A percentile compares a stretch with the other conserved stretches of the same genome.
These are phyloP conservation scores for Ilex asprella DNA, from an alignment of 257 asterid genomes.

Conservation along the genomic window DNA sequence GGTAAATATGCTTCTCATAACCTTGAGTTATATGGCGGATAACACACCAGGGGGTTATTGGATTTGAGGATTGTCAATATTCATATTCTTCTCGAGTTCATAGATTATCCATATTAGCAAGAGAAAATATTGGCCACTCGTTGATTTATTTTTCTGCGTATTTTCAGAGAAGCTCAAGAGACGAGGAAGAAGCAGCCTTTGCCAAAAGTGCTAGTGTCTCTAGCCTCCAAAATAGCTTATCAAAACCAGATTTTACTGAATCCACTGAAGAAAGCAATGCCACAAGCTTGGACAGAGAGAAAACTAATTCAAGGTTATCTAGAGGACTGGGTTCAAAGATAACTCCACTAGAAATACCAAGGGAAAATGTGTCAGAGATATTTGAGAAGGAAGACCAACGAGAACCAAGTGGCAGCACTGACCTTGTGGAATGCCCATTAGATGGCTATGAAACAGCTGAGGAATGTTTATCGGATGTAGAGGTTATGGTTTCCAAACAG, in stretches of 20 bases:
- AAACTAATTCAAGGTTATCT: conserved; percentile 33
- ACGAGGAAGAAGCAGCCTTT: conserved; percentile 37
- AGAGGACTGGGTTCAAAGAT: conserved; percentile 47
- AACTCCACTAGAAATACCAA: conserved; percentile 50
- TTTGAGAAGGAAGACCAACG: conserved; percentile 22
- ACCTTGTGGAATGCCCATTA: conserved; percentile 23
- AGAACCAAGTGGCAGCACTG: conserved; percentile 11
- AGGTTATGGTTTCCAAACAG: conserved; percentile 46
- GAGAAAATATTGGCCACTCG: not conserved
- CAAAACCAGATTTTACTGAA: conserved; percentile 37
- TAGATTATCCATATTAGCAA: too few species aligned
- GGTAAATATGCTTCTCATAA: too few species aligned
- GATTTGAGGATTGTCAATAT: too few species aligned
- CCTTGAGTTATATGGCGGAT: too few species aligned
- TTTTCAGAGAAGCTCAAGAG: conserved; percentile 55
- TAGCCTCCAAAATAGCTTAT: conserved; percentile 37
- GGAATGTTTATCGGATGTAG: conserved; percentile 55
- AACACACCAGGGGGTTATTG: too few species aligned
- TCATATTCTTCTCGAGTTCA: too few species aligned
- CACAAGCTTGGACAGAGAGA: conserved; percentile 3
- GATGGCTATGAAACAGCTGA: conserved; percentile 82
- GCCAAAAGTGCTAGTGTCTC: conserved; percentile 15
- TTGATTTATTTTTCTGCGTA: not conserved
- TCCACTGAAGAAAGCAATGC: conserved; percentile 13
- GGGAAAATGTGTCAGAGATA: conserved; percentile 30